Evolutionary conservation across 257 asterid species (phyloP), one percentile per base, ranked within the genome.

Genomic region (Solanum appendiculatum): DNA sequence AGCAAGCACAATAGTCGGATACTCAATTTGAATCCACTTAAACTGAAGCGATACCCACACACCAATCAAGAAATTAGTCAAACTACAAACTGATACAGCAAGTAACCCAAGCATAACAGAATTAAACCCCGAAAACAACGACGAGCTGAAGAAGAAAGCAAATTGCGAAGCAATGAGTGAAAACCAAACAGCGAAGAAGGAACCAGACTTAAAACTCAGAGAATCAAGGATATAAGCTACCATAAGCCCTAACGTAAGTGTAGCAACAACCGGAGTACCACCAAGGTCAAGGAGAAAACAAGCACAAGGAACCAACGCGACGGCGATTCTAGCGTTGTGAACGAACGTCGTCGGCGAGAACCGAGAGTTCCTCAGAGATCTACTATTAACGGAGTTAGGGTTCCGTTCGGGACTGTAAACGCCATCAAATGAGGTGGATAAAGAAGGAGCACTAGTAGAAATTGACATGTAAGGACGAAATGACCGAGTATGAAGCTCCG

Each of bases 11-110:
- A 97, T 95, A 4, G 98, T 88, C 8, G 99, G 99, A 82, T 97
- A 91, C 87, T 97, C 99, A 58, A 97, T 95, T 75, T 95, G 99
- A 87, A 97, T 90, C 99, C 99, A 97, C 93, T 95, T 97, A 86
- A 97, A 97, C 95, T 97, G 99, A 68, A 97, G 94, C 54, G 98
- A 96, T 48, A 92, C 93, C 99, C 99, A 97, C 39, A 97, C 95
- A 16, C 99, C 99, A 16, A 97, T 91, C 21, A 96, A 86, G 92
- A 97, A 97, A 89, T 96, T 97, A 72, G 97, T 88, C 87, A 97
- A 83, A 15, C 96, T 93, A 84, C 98, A 96, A 70, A 94, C 90
- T 3, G 94, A 88, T n/a, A 94, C 87, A 33, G 98, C 98, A 37
- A 94, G 91, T 64, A 95, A 81, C 29, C 94, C 94, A 15, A 97